phyloP scores from a whole-genome alignment of 2,329 filamentous ascomycete genomes.

The Calonectria pteridis region DNA sequence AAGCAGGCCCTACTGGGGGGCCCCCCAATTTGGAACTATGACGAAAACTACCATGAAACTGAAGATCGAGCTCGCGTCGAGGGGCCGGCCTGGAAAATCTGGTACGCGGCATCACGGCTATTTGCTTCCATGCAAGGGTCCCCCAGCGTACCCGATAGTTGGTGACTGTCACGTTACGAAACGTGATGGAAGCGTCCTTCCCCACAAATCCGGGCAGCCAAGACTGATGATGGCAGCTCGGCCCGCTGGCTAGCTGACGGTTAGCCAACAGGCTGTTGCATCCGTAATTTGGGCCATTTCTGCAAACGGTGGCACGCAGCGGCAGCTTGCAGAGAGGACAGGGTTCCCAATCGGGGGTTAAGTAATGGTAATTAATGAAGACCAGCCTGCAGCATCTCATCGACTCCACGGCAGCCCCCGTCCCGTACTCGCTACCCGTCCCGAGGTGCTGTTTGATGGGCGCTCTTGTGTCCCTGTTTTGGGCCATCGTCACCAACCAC shows the following conservation, averaged over 20 bases:
- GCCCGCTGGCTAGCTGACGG: conserved; percentile 8
- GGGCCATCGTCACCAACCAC: neutral
- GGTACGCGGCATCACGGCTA: conserved; percentile 3
- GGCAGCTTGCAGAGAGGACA: neutral
- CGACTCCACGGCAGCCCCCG: neutral
- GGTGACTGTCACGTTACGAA: conserved; percentile 11
- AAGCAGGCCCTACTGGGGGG: neutral
- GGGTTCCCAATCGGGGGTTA: neutral
- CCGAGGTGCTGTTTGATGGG: neutral
- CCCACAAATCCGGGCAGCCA: conserved; percentile 1
- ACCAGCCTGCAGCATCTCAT: too few species aligned
- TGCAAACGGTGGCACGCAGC: neutral
- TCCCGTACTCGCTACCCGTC: neutral
- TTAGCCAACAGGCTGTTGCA: neutral
- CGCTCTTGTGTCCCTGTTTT: neutral
- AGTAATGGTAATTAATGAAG: neutral
- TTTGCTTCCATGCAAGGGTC: conserved; percentile 9
- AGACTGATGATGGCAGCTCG: conserved; percentile 7
- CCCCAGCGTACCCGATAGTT: neutral
- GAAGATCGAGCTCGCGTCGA: conserved; percentile 11
- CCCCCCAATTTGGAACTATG: conserved; percentile 9
- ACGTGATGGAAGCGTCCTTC: neutral
- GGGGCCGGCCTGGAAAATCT: neutral
- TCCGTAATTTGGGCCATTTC: neutral
- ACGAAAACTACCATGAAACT: conserved; percentile 21